Evolutionary conservation across 495 filamentous ascomycete species (phyloP).

Genomic region (Annulohypoxylon moriforme): DNA sequence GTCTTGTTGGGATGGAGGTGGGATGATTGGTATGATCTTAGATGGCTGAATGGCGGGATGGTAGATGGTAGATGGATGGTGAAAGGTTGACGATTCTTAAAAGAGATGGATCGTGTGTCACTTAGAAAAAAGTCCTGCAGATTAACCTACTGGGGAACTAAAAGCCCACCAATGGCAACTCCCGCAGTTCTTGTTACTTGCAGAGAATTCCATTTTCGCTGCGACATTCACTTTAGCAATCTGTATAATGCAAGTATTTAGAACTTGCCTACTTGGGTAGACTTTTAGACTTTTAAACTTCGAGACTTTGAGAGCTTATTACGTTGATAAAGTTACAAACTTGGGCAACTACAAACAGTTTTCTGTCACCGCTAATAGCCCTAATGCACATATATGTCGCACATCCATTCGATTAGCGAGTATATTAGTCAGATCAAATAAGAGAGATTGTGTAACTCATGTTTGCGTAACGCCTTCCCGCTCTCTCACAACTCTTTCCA

Average conservation of each 20-base stretch:
- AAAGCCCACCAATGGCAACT: constrained; percentile 40
- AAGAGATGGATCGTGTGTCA: constrained; percentile 36
- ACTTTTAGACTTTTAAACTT: neutral
- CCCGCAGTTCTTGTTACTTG: constrained; percentile 34
- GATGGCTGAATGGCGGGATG: constrained; percentile 4
- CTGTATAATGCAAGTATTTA: constrained; percentile 6
- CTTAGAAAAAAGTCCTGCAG: constrained; percentile 14
- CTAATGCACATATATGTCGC: neutral
- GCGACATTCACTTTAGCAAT: constrained; percentile 15
- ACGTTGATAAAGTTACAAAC: neutral
- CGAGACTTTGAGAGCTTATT: neutral
- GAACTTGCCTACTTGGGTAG: too few relatives aligned
- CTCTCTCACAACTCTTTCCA: neutral
- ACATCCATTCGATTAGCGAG: constrained; percentile 1
- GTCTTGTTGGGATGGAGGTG: constrained; percentile 18
- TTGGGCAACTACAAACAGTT: neutral
- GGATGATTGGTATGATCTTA: constrained; percentile 2
- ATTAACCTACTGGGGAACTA: constrained; percentile 42
- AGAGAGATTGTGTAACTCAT: neutral
- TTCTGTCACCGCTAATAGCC: neutral
- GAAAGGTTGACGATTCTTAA: constrained; percentile 12
- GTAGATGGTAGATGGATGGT: constrained; percentile 6
- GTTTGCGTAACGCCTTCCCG: neutral
- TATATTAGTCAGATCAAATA: constrained; percentile 1
- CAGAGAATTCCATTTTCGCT: constrained; percentile 27